Evolutionary conservation across 2,329 filamentous ascomycete species (phyloP), one percentile per base, ranked within the genome.

Genomic region (Fusarium neocosmosporiellum): DNA sequence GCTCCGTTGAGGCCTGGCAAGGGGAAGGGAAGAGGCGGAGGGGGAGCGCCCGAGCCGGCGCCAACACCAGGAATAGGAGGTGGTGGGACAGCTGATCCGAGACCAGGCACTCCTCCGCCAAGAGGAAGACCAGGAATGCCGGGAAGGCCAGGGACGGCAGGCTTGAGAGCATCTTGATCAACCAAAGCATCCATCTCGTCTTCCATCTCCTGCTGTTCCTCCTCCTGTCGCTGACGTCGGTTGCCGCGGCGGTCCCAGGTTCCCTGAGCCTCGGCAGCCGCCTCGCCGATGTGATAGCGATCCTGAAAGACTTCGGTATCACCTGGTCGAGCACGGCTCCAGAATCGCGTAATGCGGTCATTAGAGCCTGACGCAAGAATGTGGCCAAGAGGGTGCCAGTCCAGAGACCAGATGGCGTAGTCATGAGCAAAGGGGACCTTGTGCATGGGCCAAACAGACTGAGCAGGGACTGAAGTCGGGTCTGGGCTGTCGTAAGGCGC

Each of bases 351-450:
- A 70, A 98, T 95, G 43, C 96, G 92, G 81, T 99, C 96, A 81
- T 99, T 98, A 13, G 95, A 98, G 14, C 96, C 96, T 2, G 96
- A 97, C 1, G 95, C 95, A 9, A 99, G 89, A 71, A 99, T 96
- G 79, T 99, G 96, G 31, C 96, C 96, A 0, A 98, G 88, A 1
- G 96, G 96, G 80, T 99, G 96, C 95, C 96, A 99, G 84, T 98
- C 95, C 58, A 99, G 88, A 20, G 95, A 97, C 96, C 96, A 99
- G 73, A 99, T 96, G 20, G 95, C 94, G 80, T 95, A 97, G 75
- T 97, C 94, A 81, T 99, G 96, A 0, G 96, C 96, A 78, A 92
- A 96, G 9, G 93, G 90, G 34, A 98, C 84, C 78, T 91, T 93
- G 84, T 98, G 96, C 5, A 95, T 94, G 2, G 96, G 96, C 80